Evolutionary conservation across 2,329 filamentous ascomycete species (phyloP), one percentile per base, ranked within the genome.

Genomic region (Exophiala xenobiotica): DNA sequence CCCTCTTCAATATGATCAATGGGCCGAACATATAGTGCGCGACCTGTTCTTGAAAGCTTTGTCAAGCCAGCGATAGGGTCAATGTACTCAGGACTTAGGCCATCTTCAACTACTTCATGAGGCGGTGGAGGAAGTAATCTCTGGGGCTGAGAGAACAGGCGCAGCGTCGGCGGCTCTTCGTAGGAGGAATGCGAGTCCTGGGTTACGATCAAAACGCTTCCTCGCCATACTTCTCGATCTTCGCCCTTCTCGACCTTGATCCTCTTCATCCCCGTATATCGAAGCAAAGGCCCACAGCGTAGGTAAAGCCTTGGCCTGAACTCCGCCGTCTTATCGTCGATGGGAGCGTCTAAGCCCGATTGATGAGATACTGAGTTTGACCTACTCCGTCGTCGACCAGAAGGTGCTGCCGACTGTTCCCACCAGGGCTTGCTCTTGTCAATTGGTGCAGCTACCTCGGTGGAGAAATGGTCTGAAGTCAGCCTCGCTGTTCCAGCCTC

Each of bases 181-280:
- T 96, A 96, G 0, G 86, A 87, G 2, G 92, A 97, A 33, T 86
- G 81, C 1, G 82, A 79, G 64, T 99, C 92, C 46, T 84, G 79
- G 0, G 93, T 97, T 18, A 99, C 90, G 62, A 99, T 96, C 89
- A 99, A 90, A 51, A 97, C 79, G 54, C 84, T 95, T 4, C 93
- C 93, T 67, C 91, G 83, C 93, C 93, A 99, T 16, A 92, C 83
- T 62, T 96, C 89, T 45, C 83, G 80, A 37, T 89, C 84, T 57
- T 70, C 61, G 58, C 64, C 54, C 64, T 67, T 23, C 67, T 69
- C 24, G 72, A 66, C 22, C 41, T 57, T 56, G 64, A 41, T 72
- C 64, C 63, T 76, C 74, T 69, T 95, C 82, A 96, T 82, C 16
- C 95, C 93, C 49, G 87, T 92, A 67, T 95, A 99, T 53, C 93